Evolutionary conservation across 2,329 filamentous ascomycete species (phyloP), one percentile per base, ranked within the genome.

Genomic region (Arthrobotrys iridis): DNA sequence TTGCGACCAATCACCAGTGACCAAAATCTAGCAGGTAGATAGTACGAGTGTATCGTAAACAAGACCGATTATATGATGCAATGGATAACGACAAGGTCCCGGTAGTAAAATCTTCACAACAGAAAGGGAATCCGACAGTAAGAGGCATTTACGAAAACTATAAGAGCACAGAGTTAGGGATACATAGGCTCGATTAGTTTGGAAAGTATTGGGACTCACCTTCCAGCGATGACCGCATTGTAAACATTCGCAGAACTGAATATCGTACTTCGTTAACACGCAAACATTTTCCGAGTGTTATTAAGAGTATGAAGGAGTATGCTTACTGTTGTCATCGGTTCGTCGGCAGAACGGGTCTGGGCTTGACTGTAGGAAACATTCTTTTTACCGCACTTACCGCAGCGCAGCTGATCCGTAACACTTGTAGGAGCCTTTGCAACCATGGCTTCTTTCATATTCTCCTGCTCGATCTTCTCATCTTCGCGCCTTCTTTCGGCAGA

Each of bases 401-500:
- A 99, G 83, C 92, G 90, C 80, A 98, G 86, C 68, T 90, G 92
- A 81, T 91, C 90, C 81, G 90, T 93, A 84, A 97, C 93, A 81
- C 91, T 93, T 86, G 93, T 95, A 83, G 97, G 91, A 15, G 89
- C 91, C 86, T 93, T 91, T 68, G 94, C 92, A 8, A 96, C 93
- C 89, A 98, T 96, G 0, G 95, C 93, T 83, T 94, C 93, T 85
- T 93, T 93, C 91, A 98, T 93, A 83, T 99, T 99, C 83, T 97
- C 93, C 83, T 91, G 89, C 81, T 93, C 87, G 58, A 97, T 86
- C 82, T 89, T 88, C 79, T 87, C 85, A 79, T 97, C 93, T 80
- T 90, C 88, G 79, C 88, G 88, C 76, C 89, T 88, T 83, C 92
- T 91, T 82, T 95, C 89, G 57, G 89, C 90, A 52, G 91, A 95